Percentiles rank a stretch among this genome's conserved stretches.
Conservation (phyloP, 768 basidiomycete genomes). For the Lactarius sanguifluus region DNA sequence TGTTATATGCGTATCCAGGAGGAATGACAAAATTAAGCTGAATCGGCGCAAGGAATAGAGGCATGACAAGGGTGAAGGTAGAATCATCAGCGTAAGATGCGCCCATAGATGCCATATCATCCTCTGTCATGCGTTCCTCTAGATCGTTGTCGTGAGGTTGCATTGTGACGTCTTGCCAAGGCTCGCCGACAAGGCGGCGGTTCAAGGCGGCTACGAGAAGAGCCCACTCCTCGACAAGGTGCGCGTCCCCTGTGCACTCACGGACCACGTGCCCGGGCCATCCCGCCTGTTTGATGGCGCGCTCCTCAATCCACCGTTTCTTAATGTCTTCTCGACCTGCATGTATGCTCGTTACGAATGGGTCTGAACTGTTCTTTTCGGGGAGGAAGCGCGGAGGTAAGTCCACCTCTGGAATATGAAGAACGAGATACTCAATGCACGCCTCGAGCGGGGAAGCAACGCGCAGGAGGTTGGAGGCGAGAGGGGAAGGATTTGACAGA, state of each 20-base stretch:
- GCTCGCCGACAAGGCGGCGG: constrained; percentile 51
- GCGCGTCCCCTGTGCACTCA: constrained; percentile 44
- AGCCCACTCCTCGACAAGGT: constrained; percentile 50
- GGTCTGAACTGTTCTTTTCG: constrained; percentile 59
- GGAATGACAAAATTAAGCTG: constrained; percentile 66
- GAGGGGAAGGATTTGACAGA: constrained; percentile 54
- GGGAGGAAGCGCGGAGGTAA: constrained; percentile 74
- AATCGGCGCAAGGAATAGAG: constrained; percentile 63
- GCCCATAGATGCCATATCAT: constrained; percentile 42
- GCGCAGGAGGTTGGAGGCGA: constrained; percentile 61
- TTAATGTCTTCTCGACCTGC: constrained; percentile 63
- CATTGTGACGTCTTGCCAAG: constrained; percentile 30
- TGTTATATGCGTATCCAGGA: constrained; percentile 45
- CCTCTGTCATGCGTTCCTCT: constrained; percentile 42
- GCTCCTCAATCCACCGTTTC: constrained; percentile 76
- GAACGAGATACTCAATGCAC: constrained; percentile 78
- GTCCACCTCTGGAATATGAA: constrained; percentile 85
- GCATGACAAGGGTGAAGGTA: constrained; percentile 51
- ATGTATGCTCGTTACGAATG: constrained; percentile 67
- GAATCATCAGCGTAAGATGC: constrained; percentile 47
- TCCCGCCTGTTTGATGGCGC: constrained; percentile 79
- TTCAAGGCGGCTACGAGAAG: constrained; percentile 57
- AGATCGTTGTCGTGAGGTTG: constrained; percentile 8
- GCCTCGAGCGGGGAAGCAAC: constrained; percentile 68
- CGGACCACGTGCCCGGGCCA: constrained; percentile 74